phyloP scores from a whole-genome alignment of 495 filamentous ascomycete species.

The Amniculicola lignicola region DNA sequence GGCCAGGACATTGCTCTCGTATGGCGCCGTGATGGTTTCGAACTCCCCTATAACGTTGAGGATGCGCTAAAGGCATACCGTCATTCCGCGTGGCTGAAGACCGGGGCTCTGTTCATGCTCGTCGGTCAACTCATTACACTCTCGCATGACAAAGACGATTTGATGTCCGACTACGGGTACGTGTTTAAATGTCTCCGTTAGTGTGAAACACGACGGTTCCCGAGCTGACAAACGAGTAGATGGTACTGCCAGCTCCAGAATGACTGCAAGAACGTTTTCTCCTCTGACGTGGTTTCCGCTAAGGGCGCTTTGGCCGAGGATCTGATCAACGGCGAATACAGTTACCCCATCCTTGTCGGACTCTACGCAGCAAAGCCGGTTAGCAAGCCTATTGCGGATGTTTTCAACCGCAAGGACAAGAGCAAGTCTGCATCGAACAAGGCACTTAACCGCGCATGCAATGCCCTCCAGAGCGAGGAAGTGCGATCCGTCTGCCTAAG shows the following conservation, averaged over 20 bases:
- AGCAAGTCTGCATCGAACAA: neutral
- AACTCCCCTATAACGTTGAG: constrained; percentile 14
- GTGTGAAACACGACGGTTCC: too few species aligned
- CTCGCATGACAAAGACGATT: constrained; percentile 5
- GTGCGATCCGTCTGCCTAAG: constrained; percentile 2
- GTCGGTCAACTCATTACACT: constrained; percentile 13
- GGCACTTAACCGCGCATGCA: neutral
- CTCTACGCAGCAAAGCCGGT: constrained; percentile 8
- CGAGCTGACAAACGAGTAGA: constrained; percentile 12
- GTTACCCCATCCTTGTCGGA: constrained; percentile 38
- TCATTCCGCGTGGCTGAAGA: constrained; percentile 9
- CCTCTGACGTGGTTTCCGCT: constrained; percentile 35
- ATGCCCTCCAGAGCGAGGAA: constrained; percentile 7
- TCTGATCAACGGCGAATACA: constrained; percentile 38
- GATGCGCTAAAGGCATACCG: constrained; percentile 18
- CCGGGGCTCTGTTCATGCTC: constrained; percentile 20
- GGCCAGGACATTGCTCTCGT: constrained; percentile 40
- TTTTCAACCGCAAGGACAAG: neutral
- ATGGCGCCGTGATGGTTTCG: constrained; percentile 40
- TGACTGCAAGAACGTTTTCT: constrained; percentile 42
- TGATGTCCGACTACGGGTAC: constrained; percentile 20
- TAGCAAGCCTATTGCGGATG: neutral
- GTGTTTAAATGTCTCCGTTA: neutral
- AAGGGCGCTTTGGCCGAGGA: constrained; percentile 40
- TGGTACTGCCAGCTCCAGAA: constrained; percentile 41